phyloP scores from a whole-genome alignment of 345 rosid genomes.

The Sonneratia caseolaris region DNA sequence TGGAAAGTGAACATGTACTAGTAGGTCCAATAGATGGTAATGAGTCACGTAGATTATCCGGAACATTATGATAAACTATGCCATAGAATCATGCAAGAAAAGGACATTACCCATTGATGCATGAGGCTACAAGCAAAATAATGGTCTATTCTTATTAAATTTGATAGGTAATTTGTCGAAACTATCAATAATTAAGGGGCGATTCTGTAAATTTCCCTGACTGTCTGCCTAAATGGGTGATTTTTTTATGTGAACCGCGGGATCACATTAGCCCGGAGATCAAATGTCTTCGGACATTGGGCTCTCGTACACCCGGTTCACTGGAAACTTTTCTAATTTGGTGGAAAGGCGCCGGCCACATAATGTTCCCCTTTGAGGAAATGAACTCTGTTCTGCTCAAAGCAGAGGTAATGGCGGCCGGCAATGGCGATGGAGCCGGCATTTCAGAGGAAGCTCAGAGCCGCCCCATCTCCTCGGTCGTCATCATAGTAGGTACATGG shows the following conservation, averaged over 20 bases:
- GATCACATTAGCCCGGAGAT: not conserved
- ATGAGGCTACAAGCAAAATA: not conserved
- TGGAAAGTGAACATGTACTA: not conserved
- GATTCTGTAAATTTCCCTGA: too few relatives aligned
- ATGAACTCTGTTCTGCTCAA: not conserved
- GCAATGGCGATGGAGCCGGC: conserved; percentile 31
- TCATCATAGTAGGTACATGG: conserved; percentile 20
- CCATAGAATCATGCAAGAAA: not conserved
- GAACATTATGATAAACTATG: not conserved
- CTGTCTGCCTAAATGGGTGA: too few relatives aligned
- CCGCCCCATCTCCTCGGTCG: conserved; percentile 49
- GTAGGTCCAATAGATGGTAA: not conserved
- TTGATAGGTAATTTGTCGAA: not conserved
- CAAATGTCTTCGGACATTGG: not conserved
- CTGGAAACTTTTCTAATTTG: not conserved
- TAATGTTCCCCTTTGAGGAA: too few relatives aligned
- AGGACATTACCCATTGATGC: not conserved
- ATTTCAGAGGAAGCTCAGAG: conserved; percentile 22
- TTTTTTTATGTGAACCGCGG: not conserved
- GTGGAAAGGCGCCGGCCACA: not conserved
- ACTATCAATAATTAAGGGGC: too few relatives aligned
- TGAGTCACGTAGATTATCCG: not conserved
- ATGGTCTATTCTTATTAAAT: not conserved
- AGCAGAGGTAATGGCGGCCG: conserved; percentile 35
- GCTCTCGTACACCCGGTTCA: not conserved